A percentile compares a stretch with the other conserved stretches of the same genome.
Conservation (phyloP, 1,284 basidiomycete species). For the Bjerkandera adusta region DNA sequence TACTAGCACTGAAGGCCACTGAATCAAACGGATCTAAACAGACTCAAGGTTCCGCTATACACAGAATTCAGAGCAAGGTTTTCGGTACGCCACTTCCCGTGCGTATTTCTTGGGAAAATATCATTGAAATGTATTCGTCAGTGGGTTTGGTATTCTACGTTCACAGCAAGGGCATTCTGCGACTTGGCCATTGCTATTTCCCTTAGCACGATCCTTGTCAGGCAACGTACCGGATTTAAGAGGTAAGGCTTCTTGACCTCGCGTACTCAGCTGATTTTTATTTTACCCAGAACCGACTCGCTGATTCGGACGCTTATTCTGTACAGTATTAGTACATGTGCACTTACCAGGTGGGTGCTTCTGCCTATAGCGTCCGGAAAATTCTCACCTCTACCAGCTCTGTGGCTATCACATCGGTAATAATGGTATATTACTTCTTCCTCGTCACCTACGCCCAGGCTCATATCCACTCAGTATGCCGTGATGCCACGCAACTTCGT, state of each 20-base stretch:
- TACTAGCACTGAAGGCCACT: too few relatives aligned
- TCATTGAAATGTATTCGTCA: neutral
- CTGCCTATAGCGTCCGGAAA: neutral
- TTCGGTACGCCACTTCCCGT: neutral
- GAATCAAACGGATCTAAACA: too few relatives aligned
- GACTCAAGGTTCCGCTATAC: too few relatives aligned
- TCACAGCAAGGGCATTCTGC: neutral
- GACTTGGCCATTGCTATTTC: constrained; percentile 5
- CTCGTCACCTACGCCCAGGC: neutral
- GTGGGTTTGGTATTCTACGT: constrained; percentile 3
- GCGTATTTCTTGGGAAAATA: neutral
- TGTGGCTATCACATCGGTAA: neutral
- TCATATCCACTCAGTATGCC: neutral
- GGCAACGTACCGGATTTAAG: neutral
- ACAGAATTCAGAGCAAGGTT: too few relatives aligned
- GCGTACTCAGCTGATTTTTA: neutral
- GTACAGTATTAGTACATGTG: constrained; percentile 4
- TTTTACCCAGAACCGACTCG: neutral
- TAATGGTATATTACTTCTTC: neutral
- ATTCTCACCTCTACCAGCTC: constrained; percentile 1
- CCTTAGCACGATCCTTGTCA: constrained; percentile 1
- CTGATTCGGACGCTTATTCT: constrained; percentile 1
- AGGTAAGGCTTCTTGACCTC: neutral
- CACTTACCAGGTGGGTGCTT: constrained; percentile 1
- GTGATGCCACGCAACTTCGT: neutral